Evolutionary conservation across 768 basidiomycete genomes (phyloP).

Genomic region (Pleurotus djamor): DNA sequence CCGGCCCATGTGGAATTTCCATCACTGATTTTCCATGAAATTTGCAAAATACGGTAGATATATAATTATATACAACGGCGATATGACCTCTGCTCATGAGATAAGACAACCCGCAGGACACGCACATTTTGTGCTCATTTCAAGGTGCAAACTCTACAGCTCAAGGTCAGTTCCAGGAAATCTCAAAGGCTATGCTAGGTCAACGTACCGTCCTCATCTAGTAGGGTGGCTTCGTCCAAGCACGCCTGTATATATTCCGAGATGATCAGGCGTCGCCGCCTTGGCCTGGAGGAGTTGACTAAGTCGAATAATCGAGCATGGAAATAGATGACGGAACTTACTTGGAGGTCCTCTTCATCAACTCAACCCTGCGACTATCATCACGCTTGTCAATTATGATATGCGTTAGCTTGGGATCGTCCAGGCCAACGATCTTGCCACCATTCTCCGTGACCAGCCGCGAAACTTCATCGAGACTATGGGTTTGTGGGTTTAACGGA

Average conservation of each 20-base stretch:
- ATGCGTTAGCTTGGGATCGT: conserved; percentile 84
- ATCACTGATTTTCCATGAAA: not conserved
- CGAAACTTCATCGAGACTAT: conserved; percentile 55
- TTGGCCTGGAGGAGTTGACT: conserved; percentile 50
- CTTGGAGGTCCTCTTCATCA: conserved; percentile 74
- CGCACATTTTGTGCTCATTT: no score
- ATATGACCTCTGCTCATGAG: not conserved
- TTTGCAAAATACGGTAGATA: not conserved
- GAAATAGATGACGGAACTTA: conserved; percentile 28
- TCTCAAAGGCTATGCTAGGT: not conserved
- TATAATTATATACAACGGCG: not conserved
- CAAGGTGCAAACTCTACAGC: not conserved
- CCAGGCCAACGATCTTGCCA: conserved; percentile 65
- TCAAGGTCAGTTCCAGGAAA: not conserved
- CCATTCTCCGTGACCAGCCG: conserved; percentile 64
- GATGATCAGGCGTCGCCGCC: conserved; percentile 74
- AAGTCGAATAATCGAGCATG: conserved; percentile 10
- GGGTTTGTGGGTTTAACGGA: conserved; percentile 5
- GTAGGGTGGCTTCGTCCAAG: conserved; percentile 77
- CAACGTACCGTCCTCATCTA: conserved; percentile 77
- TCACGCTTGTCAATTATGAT: conserved; percentile 84
- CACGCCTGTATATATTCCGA: conserved; percentile 77
- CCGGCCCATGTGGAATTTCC: conserved; percentile 5
- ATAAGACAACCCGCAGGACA: no score
- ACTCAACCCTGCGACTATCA: conserved; percentile 63